Evolutionary conservation across 2,329 filamentous ascomycete species (phyloP).

Genomic region (Samsoniella hepiali): DNA sequence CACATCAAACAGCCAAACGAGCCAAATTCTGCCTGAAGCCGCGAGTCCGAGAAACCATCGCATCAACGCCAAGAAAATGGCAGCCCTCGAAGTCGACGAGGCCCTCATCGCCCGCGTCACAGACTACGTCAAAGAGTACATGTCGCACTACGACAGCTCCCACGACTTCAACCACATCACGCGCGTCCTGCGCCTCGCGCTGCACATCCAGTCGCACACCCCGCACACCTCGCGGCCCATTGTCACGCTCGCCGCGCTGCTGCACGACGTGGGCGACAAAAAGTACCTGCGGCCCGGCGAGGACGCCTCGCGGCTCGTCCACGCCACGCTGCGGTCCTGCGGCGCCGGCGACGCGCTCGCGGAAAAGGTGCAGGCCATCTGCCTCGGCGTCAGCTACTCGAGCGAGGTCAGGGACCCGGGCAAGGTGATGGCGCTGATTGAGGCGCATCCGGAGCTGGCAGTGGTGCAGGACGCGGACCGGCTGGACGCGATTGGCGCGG

Average conservation of each 20-base stretch:
- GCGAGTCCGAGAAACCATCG: too few species aligned
- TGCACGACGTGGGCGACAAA: constrained; percentile 87
- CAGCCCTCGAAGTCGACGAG: constrained; percentile 28
- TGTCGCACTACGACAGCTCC: constrained; percentile 76
- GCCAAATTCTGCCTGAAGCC: background rate
- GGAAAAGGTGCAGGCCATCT: constrained; percentile 65
- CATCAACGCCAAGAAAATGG: background rate
- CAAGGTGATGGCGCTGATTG: constrained; percentile 59
- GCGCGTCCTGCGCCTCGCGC: constrained; percentile 72
- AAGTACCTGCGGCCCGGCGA: constrained; percentile 67
- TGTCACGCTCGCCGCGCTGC: constrained; percentile 66
- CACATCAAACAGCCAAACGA: background rate
- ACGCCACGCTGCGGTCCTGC: constrained; percentile 50
- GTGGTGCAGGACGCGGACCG: constrained; percentile 91
- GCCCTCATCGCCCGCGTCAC: constrained; percentile 55
- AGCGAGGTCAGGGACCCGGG: constrained; percentile 63
- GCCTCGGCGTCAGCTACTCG: constrained; percentile 73
- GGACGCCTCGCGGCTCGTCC: constrained; percentile 54
- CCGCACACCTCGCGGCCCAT: constrained; percentile 39
- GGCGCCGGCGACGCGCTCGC: constrained; percentile 60
- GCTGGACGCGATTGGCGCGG: constrained; percentile 83
- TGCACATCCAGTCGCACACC: constrained; percentile 57
- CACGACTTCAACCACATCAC: constrained; percentile 85
- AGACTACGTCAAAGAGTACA: constrained; percentile 65
- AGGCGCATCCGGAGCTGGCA: constrained; percentile 57